A percentile compares a stretch with the other conserved stretches of the same genome.
These are phyloP conservation scores for Fusarium sp. DNA, from an alignment of 2,329 filamentous ascomycete species.

Conservation along the genomic window DNA sequence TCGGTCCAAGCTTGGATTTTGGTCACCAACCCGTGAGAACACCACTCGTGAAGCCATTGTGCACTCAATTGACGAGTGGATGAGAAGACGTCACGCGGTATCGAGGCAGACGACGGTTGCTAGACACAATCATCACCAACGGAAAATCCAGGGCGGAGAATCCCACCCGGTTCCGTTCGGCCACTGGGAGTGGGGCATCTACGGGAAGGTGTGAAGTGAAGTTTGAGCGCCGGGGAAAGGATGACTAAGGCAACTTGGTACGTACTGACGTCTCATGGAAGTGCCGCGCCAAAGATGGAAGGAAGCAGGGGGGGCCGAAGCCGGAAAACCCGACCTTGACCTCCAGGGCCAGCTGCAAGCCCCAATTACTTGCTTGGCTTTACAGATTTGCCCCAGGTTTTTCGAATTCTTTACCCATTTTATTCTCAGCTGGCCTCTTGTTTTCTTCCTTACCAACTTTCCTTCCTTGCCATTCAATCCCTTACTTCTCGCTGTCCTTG, in stretches of 20 bases:
- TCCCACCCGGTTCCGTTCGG: constrained; percentile 37
- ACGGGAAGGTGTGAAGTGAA: neutral
- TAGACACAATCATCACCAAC: constrained; percentile 35
- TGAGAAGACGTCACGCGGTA: constrained; percentile 41
- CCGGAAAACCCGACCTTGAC: constrained; percentile 28
- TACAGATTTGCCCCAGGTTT: constrained; percentile 19
- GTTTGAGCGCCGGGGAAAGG: neutral
- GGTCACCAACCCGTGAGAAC: constrained; percentile 59
- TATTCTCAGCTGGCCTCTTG: constrained; percentile 5
- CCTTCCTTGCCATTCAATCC: neutral
- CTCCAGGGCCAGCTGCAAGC: constrained; percentile 6
- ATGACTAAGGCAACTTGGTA: constrained; percentile 33
- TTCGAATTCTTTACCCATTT: constrained; percentile 20
- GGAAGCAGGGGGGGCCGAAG: constrained; percentile 27
- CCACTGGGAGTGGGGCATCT: constrained; percentile 25
- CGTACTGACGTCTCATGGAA: constrained; percentile 6
- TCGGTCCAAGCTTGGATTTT: constrained; percentile 12
- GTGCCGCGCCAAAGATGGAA: constrained; percentile 16
- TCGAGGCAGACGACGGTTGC: constrained; percentile 38
- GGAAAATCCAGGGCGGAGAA: constrained; percentile 45
- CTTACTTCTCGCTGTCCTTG: neutral
- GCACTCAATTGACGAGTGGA: constrained; percentile 56
- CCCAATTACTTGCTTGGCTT: constrained; percentile 6
- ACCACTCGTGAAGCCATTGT: constrained; percentile 68
- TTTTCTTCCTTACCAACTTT: neutral